phyloP scores from a whole-genome alignment of 441 rosid genomes.

The Manihot esculenta region DNA sequence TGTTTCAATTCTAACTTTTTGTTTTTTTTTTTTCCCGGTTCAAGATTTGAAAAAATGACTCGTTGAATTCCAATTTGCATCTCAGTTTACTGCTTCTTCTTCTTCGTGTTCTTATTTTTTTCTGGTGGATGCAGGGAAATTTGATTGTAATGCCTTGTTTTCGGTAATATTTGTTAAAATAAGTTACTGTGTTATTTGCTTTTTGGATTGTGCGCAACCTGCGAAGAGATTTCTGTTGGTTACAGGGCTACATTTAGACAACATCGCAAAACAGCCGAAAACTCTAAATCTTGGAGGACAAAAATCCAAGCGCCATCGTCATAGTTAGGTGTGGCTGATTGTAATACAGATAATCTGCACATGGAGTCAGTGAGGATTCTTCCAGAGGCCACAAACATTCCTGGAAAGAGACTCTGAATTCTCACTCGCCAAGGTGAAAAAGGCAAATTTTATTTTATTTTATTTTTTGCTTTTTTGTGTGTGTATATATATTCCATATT shows the following conservation, averaged over 20 bases:
- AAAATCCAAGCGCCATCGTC: constrained; percentile 19
- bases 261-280: neutral
- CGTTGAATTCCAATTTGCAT: neutral
- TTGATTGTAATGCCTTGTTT: no score
- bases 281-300: neutral
- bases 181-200: neutral
- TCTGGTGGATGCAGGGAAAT: no score
- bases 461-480: neutral
- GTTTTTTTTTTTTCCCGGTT: no score
- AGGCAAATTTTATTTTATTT: no score
- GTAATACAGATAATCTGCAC: constrained; percentile 29
- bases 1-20: neutral
- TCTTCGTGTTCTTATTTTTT: no score
- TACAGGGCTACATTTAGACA: neutral
- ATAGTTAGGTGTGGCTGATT: neutral
- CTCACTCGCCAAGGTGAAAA: constrained; percentile 27
- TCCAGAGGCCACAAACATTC: constrained; percentile 40
- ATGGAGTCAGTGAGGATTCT: constrained; percentile 41
- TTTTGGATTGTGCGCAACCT: neutral
- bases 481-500: no score
- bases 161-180: neutral
- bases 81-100: neutral
- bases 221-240: neutral
- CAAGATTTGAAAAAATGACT: neutral
- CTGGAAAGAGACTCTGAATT: constrained; percentile 33